A percentile compares a stretch with the other conserved stretches of the same genome.
phyloP scores from a whole-genome alignment of 257 asterid species.

The Penstemon barbatus region DNA sequence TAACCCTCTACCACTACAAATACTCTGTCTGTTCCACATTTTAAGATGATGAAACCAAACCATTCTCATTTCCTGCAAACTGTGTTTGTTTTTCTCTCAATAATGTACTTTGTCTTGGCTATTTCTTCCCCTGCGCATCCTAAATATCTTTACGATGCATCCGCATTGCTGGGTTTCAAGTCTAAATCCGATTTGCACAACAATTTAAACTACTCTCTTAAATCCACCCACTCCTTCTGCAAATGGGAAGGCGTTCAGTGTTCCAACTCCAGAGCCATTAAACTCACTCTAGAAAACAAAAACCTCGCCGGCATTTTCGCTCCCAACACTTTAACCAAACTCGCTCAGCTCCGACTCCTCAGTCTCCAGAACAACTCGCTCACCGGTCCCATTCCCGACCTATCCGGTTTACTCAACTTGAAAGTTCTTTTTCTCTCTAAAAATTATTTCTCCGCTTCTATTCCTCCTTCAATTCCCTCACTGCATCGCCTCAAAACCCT shows the following conservation, averaged over 20 bases:
- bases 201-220: conserved; percentile 37
- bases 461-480: conserved; percentile 63
- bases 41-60: conserved; percentile 17
- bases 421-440: conserved; percentile 62
- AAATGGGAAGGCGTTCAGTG: conserved; percentile 72
- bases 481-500: conserved; percentile 80
- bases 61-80: conserved; percentile 8
- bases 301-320: conserved; percentile 60
- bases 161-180: conserved; percentile 65
- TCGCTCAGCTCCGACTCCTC: conserved; percentile 66
- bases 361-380: conserved; percentile 79
- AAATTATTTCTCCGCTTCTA: conserved; percentile 56
- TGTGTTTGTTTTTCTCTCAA: conserved; percentile 23
- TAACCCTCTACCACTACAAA: background rate
- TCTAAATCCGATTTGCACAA: conserved; percentile 58
- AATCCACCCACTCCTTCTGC: conserved; percentile 45
- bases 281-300: conserved; percentile 42
- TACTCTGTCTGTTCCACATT: background rate
- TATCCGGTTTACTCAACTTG: conserved; percentile 56
- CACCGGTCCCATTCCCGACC: conserved; percentile 78
- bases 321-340: conserved; percentile 46
- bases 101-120: conserved; percentile 19
- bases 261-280: conserved; percentile 42
- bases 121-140: conserved; percentile 24
- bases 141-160: conserved; percentile 40